These are phyloP conservation scores for Russula earlei DNA, from an alignment of 768 basidiomycete genomes.

Conservation along the genomic window DNA sequence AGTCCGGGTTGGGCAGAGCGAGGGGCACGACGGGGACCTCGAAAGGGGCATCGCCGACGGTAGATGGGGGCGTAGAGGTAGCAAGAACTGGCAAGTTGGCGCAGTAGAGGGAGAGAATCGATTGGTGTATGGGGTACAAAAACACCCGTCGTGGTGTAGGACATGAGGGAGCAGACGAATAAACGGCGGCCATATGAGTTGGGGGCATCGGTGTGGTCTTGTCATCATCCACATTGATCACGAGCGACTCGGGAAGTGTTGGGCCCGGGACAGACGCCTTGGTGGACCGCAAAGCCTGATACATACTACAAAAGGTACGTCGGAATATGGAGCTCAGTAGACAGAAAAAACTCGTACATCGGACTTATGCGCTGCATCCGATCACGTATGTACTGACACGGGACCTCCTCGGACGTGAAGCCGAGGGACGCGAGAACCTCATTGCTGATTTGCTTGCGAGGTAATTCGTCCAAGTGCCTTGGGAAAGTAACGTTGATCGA, in stretches of 20 bases:
- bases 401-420: background rate
- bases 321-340: background rate
- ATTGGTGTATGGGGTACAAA: conserved; percentile 58
- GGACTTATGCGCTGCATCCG: background rate
- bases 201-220: background rate
- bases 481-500: conserved; percentile 1
- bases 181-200: conserved; percentile 19
- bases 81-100: conserved; percentile 52
- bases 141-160: conserved; percentile 9
- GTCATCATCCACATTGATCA: conserved; percentile 1
- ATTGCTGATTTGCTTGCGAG: background rate
- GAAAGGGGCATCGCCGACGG: conserved; percentile 26
- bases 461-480: background rate
- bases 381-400: conserved; percentile 11
- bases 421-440: conserved; percentile 12
- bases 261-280: conserved; percentile 6
- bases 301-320: conserved; percentile 10
- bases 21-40: conserved; percentile 53
- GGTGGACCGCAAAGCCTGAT: conserved; percentile 14
- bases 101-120: conserved; percentile 63
- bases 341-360: background rate
- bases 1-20: conserved; percentile 49
- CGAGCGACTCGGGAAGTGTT: conserved; percentile 11
- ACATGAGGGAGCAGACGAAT: conserved; percentile 11
- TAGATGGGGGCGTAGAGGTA: conserved; percentile 23